A percentile compares a stretch with the other conserved stretches of the same genome.
These are phyloP conservation scores for Monilinia aucupariae DNA, from an alignment of 2,329 filamentous ascomycete species.

Conservation along the genomic window DNA sequence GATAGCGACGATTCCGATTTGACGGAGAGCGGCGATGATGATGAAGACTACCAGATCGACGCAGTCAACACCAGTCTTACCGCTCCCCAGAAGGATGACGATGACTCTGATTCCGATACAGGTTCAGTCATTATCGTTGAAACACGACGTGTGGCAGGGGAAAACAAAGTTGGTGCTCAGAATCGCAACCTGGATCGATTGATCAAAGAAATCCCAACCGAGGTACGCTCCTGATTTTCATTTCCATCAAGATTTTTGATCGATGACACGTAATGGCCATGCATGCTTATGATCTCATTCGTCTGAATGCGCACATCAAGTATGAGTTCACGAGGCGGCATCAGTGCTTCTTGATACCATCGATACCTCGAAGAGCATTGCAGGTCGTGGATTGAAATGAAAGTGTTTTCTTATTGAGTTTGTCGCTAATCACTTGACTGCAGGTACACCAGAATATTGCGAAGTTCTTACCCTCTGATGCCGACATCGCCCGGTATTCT, in stretches of 20 bases:
- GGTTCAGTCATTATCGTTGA: slow-evolving; percentile 4
- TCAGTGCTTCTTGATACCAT: background rate
- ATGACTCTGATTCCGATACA: background rate
- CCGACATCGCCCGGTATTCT: slow-evolving; percentile 41
- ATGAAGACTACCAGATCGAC: background rate
- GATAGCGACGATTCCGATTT: background rate
- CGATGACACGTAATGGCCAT: no score
- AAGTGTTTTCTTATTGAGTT: background rate
- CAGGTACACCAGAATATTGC: slow-evolving; percentile 34
- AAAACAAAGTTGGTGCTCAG: background rate
- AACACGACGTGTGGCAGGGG: background rate
- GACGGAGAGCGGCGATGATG: no score
- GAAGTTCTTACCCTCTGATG: slow-evolving; percentile 34
- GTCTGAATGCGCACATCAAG: background rate
- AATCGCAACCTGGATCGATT: background rate
- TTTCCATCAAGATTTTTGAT: background rate
- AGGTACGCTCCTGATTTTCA: background rate
- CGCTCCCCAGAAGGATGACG: background rate
- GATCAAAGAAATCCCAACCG: background rate
- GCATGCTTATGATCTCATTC: background rate
- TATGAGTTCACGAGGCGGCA: background rate
- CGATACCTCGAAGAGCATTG: background rate
- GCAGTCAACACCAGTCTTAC: background rate
- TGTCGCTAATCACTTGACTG: slow-evolving; percentile 9
- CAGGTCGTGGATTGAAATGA: no score